A percentile compares a stretch with the other conserved stretches of the same genome.
Evolutionary conservation across 2,329 filamentous ascomycete genomes (phyloP).

Genomic region (Alternaria gansuensis): DNA sequence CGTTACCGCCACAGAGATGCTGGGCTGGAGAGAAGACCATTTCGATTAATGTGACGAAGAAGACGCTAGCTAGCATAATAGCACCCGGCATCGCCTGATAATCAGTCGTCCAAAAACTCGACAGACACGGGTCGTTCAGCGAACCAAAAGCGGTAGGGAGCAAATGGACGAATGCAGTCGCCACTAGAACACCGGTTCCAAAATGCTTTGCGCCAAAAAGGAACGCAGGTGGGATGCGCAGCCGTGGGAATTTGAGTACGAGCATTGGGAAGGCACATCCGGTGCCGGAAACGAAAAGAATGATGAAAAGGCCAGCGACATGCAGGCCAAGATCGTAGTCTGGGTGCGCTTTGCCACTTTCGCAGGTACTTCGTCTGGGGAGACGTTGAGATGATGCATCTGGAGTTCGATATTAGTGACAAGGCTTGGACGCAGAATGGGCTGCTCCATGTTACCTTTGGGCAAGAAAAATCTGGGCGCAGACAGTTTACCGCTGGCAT

Average conservation of each 20-base stretch:
- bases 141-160: conserved; percentile 67
- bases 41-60: conserved; percentile 68
- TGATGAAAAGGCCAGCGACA: conserved; percentile 47
- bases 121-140: conserved; percentile 59
- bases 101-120: conserved; percentile 64
- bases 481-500: conserved; percentile 20
- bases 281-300: conserved; percentile 45
- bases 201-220: conserved; percentile 66
- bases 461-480: conserved; percentile 15
- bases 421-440: neutral
- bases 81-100: conserved; percentile 70
- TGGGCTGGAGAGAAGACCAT: conserved; percentile 67
- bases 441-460: conserved; percentile 19
- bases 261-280: conserved; percentile 70
- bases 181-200: conserved; percentile 80
- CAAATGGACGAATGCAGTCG: conserved; percentile 82
- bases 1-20: conserved; percentile 64
- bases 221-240: conserved; percentile 67
- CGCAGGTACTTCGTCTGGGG: conserved; percentile 35
- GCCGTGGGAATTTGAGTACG: conserved; percentile 66
- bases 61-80: conserved; percentile 69
- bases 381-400: conserved; percentile 24
- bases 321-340: conserved; percentile 46
- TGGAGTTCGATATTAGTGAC: conserved; percentile 1
- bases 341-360: conserved; percentile 30